Evolutionary conservation across 2,329 filamentous ascomycete genomes (phyloP), one percentile per base, ranked within the genome.

Genomic region (Cladosporium sp.): DNA sequence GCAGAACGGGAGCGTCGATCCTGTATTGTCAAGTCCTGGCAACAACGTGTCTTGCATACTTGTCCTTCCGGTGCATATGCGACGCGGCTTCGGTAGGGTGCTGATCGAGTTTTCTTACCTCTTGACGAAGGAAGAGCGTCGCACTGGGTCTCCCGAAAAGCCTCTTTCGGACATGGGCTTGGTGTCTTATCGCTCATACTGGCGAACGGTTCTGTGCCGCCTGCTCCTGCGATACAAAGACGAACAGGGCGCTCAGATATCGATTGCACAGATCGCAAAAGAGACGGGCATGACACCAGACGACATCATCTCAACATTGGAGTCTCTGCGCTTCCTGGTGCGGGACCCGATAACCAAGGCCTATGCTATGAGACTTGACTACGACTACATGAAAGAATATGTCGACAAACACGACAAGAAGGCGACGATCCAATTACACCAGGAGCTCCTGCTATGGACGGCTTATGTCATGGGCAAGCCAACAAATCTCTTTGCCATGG

Each of bases 21-120:
- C 60, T n/a, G 64, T 60, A 16, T 55, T 67, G 13, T 57, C 52
- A 35, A 67, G 60, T 32, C 65, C 65, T 22, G 66, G 66, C 43
- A 97, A 98, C 69, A 98, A 98, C 57, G 93, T 98, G 41, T 96
- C 90, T 7, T 98, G 93, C 69, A 98, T 98, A 59, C 74, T 98
- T 41, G 95, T 95, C 3, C 74, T 98, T 33, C 93, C 93, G 0
- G 96, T 97, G 49, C 93, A 97, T 65, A 92, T 96, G 72, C 85
- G 94, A 49, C 95, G 96, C 68, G 93, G 93, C 51, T 98, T 97
- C 60, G 93, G 94, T 5, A 92, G 96, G 62, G 83, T 97, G 18
- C 79, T 98, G 40, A 98, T 98, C 60, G 93, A 98, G 66, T 98
- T 98, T 67, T 98, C 93, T 1, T 98, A 98, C 65, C 83, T 98